Base-by-base conservation (phyloP, 2,329 filamentous ascomycete genomes). In the Trichoderma lentiforme region DNA sequence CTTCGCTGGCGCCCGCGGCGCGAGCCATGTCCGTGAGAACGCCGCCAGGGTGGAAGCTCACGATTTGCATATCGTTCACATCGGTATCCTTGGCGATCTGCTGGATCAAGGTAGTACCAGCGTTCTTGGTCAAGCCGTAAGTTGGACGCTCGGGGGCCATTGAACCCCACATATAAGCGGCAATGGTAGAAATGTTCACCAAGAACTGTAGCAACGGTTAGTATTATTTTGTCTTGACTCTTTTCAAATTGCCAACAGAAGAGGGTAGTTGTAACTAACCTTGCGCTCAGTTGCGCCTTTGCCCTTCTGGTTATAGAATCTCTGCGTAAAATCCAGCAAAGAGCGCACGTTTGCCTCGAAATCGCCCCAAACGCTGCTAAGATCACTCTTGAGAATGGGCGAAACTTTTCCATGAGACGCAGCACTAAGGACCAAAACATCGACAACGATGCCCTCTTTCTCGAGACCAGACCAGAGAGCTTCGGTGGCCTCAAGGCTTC, bases 91-190 rank as follows among this genome's bases (percentile, higher is more conserved):
- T 74, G 5, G 83, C 82, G 9, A 84, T 76, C 39, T 79, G 73
- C 75, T 85, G 82, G 43, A 85, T 73, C 7, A 80, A 72, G 11
- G 81, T 72, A 0, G 82, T 79, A 0, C 78, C 78, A 0, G 82
- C 74, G 21, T 78, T 79, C 76, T 86, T 86, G 28, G 81, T 82
- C 43, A 81, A 43, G 1, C 77, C 76, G 72, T 85, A 84, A 0
- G 73, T 73, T 3, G 78, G 76, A 5, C 71, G 71, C 39, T 72
- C 71, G 1, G 66, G 66, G 7, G 65, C 71, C 71, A 73, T 73
- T 3, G 72, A 67, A 14, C 62, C 36, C 72, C 72, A 73, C 72
- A 73, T 73, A 34, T 73, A 73, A 7, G 39, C 30, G 15, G 61
- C 71, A 4, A 75, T 75, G 57, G 73, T 67, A 14, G 71, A 74